Evolutionary conservation across 176 grass and related monocot species (phyloP).

Genomic region (Oryza glumipatula): DNA sequence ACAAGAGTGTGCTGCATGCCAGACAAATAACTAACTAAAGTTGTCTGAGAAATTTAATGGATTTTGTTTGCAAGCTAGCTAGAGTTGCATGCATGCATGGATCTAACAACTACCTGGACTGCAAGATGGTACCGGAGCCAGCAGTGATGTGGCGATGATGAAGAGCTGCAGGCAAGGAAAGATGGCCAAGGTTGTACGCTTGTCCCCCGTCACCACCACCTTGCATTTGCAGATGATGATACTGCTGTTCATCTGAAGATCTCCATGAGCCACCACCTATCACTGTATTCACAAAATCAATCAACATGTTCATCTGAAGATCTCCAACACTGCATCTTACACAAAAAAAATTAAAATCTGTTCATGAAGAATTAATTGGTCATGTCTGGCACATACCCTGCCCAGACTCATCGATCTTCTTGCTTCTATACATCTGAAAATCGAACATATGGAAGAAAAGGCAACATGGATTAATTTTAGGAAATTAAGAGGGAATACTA

Average conservation of each 20-base stretch:
- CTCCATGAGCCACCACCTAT: slow-evolving; percentile 28
- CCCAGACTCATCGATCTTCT: slow-evolving; percentile 64
- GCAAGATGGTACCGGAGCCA: slow-evolving; percentile 23
- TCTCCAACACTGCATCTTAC: too few species aligned
- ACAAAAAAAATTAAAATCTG: too few species aligned
- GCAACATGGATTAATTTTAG: neutral
- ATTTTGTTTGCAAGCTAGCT: slow-evolving; percentile 5
- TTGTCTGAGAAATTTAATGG: slow-evolving; percentile 24
- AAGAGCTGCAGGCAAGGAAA: slow-evolving; percentile 15
- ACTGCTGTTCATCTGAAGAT: neutral
- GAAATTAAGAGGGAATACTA: neutral
- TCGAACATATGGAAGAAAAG: neutral
- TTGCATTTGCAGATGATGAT: neutral
- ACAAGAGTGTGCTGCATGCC: neutral
- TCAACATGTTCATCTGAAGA: neutral
- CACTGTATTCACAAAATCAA: neutral
- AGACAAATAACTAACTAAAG: neutral
- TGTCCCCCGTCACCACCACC: neutral
- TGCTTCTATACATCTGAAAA: slow-evolving; percentile 83
- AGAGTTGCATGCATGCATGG: neutral
- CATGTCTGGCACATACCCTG: slow-evolving; percentile 39
- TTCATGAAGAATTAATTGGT: neutral
- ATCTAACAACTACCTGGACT: neutral
- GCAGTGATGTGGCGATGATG: slow-evolving; percentile 34
- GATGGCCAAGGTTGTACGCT: slow-evolving; percentile 40